Conservation (phyloP, 176 grass and related monocot species). For the Oryza officinalis region DNA sequence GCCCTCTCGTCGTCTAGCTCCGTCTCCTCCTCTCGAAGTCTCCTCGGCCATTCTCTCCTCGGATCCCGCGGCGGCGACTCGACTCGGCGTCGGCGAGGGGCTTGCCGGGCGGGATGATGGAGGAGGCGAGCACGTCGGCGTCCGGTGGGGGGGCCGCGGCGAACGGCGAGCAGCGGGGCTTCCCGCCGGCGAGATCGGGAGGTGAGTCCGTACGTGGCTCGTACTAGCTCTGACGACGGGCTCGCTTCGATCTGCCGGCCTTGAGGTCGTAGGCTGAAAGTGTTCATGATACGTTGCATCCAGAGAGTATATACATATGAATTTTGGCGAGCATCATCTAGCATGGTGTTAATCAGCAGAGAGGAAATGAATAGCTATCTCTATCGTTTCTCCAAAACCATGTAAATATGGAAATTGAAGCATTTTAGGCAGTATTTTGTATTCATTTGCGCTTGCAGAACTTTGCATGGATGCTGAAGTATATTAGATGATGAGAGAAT, state of each 20-base stretch:
- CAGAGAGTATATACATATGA: not conserved
- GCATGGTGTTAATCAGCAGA: not conserved
- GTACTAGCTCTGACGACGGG: not conserved
- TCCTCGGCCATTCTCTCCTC: not conserved
- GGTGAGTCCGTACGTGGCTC: conserved; percentile 38
- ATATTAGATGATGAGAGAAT: not conserved
- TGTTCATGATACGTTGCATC: not conserved
- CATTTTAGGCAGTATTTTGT: not conserved
- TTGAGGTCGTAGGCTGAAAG: not conserved
- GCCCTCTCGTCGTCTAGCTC: not conserved
- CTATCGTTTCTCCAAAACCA: not conserved
- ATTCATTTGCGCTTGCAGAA: not conserved
- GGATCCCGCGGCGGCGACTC: conserved; percentile 4
- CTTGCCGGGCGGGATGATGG: conserved; percentile 33
- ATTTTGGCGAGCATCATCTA: not conserved
- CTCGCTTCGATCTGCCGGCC: conserved; percentile 21
- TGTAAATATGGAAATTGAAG: not conserved
- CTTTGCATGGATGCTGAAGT: not conserved
- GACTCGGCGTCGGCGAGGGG: too few relatives aligned
- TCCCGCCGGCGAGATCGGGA: conserved; percentile 54
- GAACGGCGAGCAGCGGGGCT: conserved; percentile 17
- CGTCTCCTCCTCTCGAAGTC: not conserved
- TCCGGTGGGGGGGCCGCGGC: conserved; percentile 23
- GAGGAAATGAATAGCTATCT: not conserved
- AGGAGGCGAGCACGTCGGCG: conserved; percentile 58